Base-by-base conservation (phyloP, 2,329 filamentous ascomycete species). In the Apiospora sp. region DNA sequence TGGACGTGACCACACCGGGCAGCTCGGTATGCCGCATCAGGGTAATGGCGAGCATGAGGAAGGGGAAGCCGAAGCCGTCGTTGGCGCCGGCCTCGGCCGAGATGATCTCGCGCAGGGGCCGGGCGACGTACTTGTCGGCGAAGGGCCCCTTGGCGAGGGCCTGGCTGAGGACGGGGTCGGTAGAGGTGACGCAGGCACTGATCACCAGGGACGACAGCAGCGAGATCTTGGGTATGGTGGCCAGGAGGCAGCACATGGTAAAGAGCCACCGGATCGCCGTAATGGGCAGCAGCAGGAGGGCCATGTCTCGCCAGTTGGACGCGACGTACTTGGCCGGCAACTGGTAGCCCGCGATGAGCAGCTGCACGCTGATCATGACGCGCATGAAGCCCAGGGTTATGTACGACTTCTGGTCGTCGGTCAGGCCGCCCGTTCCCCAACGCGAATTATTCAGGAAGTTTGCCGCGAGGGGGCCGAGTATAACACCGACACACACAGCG, bases 181-280 rank as follows among this genome's bases (percentile, higher is more conserved):
- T 92, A 72, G 86, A 90, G 3, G 89, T 90, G 14, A 91, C 89
- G 69, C 88, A 90, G 0, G 89, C 88, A 2, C 85, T 89, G 73
- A 92, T 89, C 27, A 89, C 88, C 54, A 92, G 81, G 1, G 87
- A 85, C 2, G 87, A 83, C 1, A 90, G 82, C 19, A 90, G 82
- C 0, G 86, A 86, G 13, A 91, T 73, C 34, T 88, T 87, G 0
- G 89, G 89, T 2, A 91, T 82, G 14, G 86, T 87, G 7, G 87
- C 82, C 44, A 89, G 79, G 61, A 92, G 84, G 74, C 89, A 91
- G 2, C 85, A 82, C 0, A 87, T 88, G 0, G 89, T 91, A 75
- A 82, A 84, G 8, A 92, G 78, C 90, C 90, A 92, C 86, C 90
- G 90, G 70, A 90, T 80, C 0, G 88, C 87, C 90, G 91, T 91